These are phyloP conservation scores for Annulohypoxylon stygium DNA, from an alignment of 495 filamentous ascomycete genomes.

Conservation along the genomic window DNA sequence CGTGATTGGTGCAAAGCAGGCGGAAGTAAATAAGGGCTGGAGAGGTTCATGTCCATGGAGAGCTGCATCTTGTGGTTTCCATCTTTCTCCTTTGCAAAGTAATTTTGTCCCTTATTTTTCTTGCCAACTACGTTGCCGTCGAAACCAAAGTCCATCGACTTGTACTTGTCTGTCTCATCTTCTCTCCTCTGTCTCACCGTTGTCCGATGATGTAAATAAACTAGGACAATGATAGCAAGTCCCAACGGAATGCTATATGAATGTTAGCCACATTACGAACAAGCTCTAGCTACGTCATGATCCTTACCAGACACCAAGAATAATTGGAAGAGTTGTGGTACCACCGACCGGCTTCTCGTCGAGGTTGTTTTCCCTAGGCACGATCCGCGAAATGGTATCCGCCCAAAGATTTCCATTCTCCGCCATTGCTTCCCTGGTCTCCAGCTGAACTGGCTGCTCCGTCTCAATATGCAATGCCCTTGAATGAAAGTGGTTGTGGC, in stretches of 20 bases:
- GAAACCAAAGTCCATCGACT: conserved; percentile 93
- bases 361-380: conserved; percentile 48
- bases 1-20: conserved; percentile 80
- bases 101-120: conserved; percentile 59
- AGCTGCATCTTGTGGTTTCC: conserved; percentile 71
- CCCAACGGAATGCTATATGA: conserved; percentile 78
- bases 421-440: conserved; percentile 11
- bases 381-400: conserved; percentile 25
- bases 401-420: conserved; percentile 24
- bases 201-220: conserved; percentile 83
- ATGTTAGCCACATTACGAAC: conserved; percentile 48
- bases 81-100: conserved; percentile 66
- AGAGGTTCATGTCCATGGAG: conserved; percentile 85
- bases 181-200: conserved; percentile 79
- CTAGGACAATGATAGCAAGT: conserved; percentile 72
- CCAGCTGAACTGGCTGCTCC: conserved; percentile 23
- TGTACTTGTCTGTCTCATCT: conserved; percentile 89
- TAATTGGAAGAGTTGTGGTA: conserved; percentile 77
- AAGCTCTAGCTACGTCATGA: background rate
- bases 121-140: conserved; percentile 60
- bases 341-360: conserved; percentile 71
- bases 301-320: conserved; percentile 83
- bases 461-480: conserved; percentile 28
- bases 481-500: conserved; percentile 38
- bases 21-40: conserved; percentile 91